phyloP scores from a whole-genome alignment of 2,329 filamentous ascomycete genomes.

The Cercospora nicotianae region DNA sequence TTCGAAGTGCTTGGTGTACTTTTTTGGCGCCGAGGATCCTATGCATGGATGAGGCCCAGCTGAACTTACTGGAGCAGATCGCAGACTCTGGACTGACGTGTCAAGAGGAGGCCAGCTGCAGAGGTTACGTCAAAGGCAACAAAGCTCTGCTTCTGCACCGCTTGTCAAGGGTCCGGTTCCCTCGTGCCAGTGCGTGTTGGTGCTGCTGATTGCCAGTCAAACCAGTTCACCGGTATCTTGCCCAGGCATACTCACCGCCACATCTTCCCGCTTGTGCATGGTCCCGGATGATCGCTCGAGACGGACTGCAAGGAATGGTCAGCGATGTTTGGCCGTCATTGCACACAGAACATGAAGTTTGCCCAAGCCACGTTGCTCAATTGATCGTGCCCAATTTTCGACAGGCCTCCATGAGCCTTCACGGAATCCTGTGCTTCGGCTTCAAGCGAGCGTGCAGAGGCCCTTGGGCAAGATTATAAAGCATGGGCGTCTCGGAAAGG shows the following conservation, averaged over 20 bases:
- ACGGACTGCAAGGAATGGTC: background rate
- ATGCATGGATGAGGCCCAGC: background rate
- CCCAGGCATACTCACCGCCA: background rate
- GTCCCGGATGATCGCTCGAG: background rate
- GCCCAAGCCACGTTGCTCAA: background rate
- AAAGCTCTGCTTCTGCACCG: background rate
- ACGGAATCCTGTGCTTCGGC: background rate
- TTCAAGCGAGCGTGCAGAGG: background rate
- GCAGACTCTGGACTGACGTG: background rate
- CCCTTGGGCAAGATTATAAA: background rate
- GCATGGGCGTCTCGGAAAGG: background rate
- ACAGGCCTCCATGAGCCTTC: background rate
- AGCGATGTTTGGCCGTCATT: background rate
- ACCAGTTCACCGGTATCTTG: constrained; percentile 3
- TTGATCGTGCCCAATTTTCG: background rate
- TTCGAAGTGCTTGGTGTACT: background rate
- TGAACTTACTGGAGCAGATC: background rate
- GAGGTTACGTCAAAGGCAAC: background rate
- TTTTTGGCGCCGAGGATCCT: background rate
- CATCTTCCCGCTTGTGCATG: background rate
- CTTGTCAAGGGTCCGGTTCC: background rate
- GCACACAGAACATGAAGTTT: background rate
- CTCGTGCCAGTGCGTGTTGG: background rate
- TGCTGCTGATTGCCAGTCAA: background rate
- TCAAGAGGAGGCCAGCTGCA: background rate